Evolutionary conservation across 164 flowering plant species (phyloP).

Genomic region (Echeveria elegans): DNA sequence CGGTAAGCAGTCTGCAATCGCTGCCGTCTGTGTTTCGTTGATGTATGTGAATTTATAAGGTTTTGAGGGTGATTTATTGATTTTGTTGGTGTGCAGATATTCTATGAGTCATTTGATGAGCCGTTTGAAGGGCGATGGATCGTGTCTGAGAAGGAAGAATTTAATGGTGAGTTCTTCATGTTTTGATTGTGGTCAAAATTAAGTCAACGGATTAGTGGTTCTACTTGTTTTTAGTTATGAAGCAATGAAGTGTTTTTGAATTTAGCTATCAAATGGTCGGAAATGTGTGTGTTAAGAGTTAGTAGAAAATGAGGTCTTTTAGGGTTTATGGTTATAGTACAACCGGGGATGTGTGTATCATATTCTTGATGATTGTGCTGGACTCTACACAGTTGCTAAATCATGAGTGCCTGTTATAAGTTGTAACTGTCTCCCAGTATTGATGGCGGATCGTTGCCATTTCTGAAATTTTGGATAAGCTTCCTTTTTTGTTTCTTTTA

Average conservation of each 20-base stretch:
- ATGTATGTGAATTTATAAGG: too few relatives aligned
- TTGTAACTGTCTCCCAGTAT: background rate
- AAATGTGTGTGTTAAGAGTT: too few relatives aligned
- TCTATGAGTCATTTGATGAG: slow-evolving; percentile 79
- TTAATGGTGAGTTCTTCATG: slow-evolving; percentile 30
- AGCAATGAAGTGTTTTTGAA: background rate
- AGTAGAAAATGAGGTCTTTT: too few relatives aligned
- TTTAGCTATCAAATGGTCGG: too few relatives aligned
- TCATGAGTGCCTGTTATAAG: too few relatives aligned
- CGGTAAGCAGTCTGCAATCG: background rate
- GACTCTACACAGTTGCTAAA: too few relatives aligned
- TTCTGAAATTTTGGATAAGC: too few relatives aligned
- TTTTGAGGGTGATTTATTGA: background rate
- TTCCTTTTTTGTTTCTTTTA: too few relatives aligned
- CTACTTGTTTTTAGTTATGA: too few relatives aligned
- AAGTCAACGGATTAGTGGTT: background rate
- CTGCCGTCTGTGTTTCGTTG: background rate
- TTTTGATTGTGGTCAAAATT: background rate
- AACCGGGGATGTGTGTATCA: too few relatives aligned
- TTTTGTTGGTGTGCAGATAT: slow-evolving; percentile 24
- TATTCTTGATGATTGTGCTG: too few relatives aligned
- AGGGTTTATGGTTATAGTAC: too few relatives aligned
- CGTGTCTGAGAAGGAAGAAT: slow-evolving; percentile 67
- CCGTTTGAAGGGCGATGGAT: slow-evolving; percentile 68
- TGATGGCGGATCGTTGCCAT: background rate